These are phyloP conservation scores for Moniliophthora roreri DNA, from an alignment of 1,284 basidiomycete genomes.

Conservation along the genomic window DNA sequence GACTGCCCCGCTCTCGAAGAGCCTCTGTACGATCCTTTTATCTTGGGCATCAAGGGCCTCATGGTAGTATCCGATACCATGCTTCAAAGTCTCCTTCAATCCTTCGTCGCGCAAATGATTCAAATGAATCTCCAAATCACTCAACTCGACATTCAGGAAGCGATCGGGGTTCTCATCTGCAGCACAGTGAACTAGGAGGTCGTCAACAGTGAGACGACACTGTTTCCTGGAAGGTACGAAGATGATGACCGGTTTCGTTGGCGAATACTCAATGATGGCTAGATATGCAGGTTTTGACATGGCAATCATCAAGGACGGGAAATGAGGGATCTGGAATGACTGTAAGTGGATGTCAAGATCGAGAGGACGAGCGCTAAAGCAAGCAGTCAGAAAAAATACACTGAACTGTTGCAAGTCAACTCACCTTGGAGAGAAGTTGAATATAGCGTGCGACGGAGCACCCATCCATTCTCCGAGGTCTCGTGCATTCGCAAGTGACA, in stretches of 20 bases:
- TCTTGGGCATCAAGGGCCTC: conserved; percentile 92
- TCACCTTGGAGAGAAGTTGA: conserved; percentile 95
- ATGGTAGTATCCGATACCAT: conserved; percentile 95
- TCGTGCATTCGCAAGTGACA: conserved; percentile 94
- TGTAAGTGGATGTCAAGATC: conserved; percentile 98
- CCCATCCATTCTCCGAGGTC: conserved; percentile 99
- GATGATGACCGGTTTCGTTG: conserved; percentile 84
- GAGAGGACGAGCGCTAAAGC: conserved; percentile 79
- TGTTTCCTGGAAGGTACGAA: conserved; percentile 96
- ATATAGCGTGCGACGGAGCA: conserved; percentile 88
- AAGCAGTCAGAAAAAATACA: conserved; percentile 5
- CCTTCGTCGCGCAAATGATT: conserved; percentile 82
- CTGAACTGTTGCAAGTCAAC: conserved; percentile 16
- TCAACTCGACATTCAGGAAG: conserved; percentile 89
- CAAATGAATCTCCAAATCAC: conserved; percentile 86
- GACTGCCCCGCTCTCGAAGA: conserved; percentile 94
- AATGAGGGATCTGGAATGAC: conserved; percentile 94
- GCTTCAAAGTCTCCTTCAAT: conserved; percentile 81
- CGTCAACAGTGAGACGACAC: conserved; percentile 90
- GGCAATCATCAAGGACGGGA: conserved; percentile 97
- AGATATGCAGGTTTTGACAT: conserved; percentile 99
- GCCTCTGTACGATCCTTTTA: conserved; percentile 89
- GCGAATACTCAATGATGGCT: conserved; percentile 87
- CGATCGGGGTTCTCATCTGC: conserved; percentile 85
- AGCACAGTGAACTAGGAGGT: conserved; percentile 86